Conservation (phyloP, 176 grass and related monocot species). For the Canna indica region DNA sequence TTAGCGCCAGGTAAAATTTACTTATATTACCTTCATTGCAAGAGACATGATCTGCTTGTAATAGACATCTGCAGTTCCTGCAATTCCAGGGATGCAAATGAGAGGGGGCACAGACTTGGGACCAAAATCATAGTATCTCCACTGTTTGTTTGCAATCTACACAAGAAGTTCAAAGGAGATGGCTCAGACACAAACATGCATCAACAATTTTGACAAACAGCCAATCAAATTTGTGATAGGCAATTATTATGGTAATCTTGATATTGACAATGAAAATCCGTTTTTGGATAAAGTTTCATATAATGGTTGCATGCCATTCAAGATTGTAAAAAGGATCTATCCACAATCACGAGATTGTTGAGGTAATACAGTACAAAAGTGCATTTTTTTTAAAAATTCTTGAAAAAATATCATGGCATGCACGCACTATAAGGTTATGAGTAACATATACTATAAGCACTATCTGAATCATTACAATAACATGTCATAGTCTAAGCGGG, state of each 20-base stretch:
- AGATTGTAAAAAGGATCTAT: not conserved
- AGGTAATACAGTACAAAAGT: not conserved
- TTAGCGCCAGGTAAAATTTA: not conserved
- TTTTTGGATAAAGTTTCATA: not conserved
- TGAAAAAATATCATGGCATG: not conserved
- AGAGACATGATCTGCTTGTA: conserved; percentile 98
- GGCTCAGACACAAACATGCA: not conserved
- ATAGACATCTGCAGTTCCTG: conserved; percentile 94
- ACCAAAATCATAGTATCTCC: conserved; percentile 98
- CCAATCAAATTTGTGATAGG: not conserved
- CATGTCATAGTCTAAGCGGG: too few species aligned
- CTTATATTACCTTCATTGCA: conserved; percentile 56
- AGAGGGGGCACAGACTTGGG: conserved; percentile 77
- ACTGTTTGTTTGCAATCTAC: conserved; percentile 81
- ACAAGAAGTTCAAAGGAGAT: conserved; percentile 2
- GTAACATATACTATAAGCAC: not conserved
- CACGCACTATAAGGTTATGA: not conserved
- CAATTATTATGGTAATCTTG: not conserved
- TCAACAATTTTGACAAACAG: not conserved
- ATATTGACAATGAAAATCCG: not conserved
- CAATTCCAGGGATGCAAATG: conserved; percentile 91
- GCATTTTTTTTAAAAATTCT: not conserved
- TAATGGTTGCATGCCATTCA: not conserved
- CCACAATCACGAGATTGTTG: too few species aligned
- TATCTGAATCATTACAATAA: too few species aligned